Base-by-base conservation (phyloP, 75 land plant species). In the Ceratopteris richardii region DNA sequence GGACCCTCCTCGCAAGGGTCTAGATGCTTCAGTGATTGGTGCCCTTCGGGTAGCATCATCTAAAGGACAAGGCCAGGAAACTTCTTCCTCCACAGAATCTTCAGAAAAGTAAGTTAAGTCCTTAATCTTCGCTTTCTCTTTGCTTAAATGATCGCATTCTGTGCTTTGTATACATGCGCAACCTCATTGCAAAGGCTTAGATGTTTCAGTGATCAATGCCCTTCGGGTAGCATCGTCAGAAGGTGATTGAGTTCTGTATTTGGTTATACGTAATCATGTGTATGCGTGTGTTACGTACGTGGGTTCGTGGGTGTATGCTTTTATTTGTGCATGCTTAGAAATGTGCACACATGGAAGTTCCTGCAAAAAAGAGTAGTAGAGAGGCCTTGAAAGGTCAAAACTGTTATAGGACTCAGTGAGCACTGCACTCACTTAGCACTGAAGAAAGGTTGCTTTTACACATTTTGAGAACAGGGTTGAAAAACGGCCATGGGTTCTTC, bases 1-100 rank as follows among this genome's bases (percentile, higher is more conserved):
- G 31, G 99, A 95, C 76, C 99, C 99, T 54, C 99, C 99, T 24
- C 80, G 99, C 50, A 95, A 95, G 63, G 99, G 99, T 5, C 66
- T 95, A 56, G 82, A 90, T 36, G 60, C 62, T 40, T 68, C 92
- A 36, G 61, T 95, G 4, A 41, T 87, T 43, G 73, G 74, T 56
- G 88, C 82, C 29, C 63, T 95, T 40, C 70, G 63, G 65, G 69
- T 62, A 41, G 63, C 78, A 44, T 64, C 83, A 47, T 60, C 66
- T 13, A 36, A 66, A n/a, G 65, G 73, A 23, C 62, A 53, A 9
- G 83, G 77, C 60, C 60, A 66, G 46, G 54, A n/a, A 27, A 61
- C 54, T 19, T 33, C 69, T 0, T 62, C 74, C 13, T 59, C 73
- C 24, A 51, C 48, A 27, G 63, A 46, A 44, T 1, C 22, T 18